These are phyloP conservation scores for Lasiodiplodia citricola DNA, from an alignment of 2,329 filamentous ascomycete genomes.

Conservation along the genomic window DNA sequence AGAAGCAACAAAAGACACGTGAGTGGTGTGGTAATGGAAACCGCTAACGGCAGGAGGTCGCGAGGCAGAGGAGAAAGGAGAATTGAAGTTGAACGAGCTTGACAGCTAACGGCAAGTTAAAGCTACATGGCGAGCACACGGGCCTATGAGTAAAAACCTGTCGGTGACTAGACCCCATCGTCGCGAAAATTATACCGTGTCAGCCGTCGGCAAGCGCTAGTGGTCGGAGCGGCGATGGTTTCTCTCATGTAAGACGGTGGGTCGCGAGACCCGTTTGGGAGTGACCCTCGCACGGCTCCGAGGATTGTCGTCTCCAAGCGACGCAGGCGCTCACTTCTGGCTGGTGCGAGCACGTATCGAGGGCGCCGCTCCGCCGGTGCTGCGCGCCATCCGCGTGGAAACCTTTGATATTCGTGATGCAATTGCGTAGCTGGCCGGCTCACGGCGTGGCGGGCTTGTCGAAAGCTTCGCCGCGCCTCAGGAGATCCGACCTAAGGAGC, in stretches of 20 bases:
- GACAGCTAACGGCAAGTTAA: conserved; percentile 22
- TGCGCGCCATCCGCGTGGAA: background rate
- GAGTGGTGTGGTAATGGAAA: conserved; percentile 24
- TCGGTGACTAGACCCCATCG: conserved; percentile 3
- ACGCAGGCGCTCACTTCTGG: conserved; percentile 9
- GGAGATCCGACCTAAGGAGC: background rate
- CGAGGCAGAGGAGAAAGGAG: background rate
- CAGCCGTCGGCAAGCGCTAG: conserved; percentile 1
- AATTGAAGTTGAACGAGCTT: conserved; percentile 5
- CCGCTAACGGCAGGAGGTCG: conserved; percentile 24
- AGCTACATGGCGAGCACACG: conserved; percentile 22
- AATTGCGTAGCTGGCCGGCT: conserved; percentile 8
- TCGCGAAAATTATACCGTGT: conserved; percentile 19
- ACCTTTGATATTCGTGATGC: conserved; percentile 1
- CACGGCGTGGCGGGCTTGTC: conserved; percentile 15
- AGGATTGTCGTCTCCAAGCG: conserved; percentile 10
- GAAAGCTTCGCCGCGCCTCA: conserved; percentile 11
- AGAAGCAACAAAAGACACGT: conserved; percentile 5
- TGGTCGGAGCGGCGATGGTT: conserved; percentile 18
- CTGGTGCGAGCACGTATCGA: conserved; percentile 4
- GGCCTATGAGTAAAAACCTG: conserved; percentile 23
- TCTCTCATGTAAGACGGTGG: conserved; percentile 27
- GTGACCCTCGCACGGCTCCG: conserved; percentile 19
- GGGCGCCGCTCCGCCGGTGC: conserved; percentile 1
- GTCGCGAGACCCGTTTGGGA: conserved; percentile 17